phyloP scores from a whole-genome alignment of 345 rosid genomes.

The Cardamine chenopodiifolia region DNA sequence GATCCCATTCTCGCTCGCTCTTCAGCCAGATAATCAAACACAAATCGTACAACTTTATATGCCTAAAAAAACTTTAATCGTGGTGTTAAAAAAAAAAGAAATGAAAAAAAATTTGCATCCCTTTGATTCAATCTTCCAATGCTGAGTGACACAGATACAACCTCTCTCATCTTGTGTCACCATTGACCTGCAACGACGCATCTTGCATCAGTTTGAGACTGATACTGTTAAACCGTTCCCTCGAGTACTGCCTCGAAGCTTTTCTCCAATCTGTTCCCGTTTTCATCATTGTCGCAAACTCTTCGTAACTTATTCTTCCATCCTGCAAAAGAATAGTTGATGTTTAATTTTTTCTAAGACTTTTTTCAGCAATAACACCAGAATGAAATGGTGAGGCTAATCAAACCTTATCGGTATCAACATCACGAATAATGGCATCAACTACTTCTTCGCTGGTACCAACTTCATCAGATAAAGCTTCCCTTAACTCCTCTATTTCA shows the following conservation, averaged over 20 bases:
- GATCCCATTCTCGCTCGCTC: conserved; percentile 6
- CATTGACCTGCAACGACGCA: conserved; percentile 64
- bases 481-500: conserved; percentile 84
- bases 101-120: conserved; percentile 23
- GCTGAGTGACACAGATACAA: neutral
- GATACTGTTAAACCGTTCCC: conserved; percentile 87
- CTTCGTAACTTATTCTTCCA: conserved; percentile 87
- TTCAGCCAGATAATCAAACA: conserved; percentile 20
- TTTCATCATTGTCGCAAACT: conserved; percentile 93
- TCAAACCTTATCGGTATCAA: conserved; percentile 88
- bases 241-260: conserved; percentile 92
- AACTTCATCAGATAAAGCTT: conserved; percentile 70
- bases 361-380: neutral
- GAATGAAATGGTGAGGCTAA: neutral
- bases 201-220: conserved; percentile 80
- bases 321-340: conserved; percentile 55
- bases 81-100: neutral
- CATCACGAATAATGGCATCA: conserved; percentile 85
- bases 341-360: conserved; percentile 6
- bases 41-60: conserved; percentile 15
- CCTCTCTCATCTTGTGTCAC: conserved; percentile 31
- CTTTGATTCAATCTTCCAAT: conserved; percentile 27
- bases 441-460: conserved; percentile 79
- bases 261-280: conserved; percentile 98
- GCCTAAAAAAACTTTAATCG: conserved; percentile 24